Evolutionary conservation across 768 basidiomycete genomes (phyloP).

Genomic region (Pholiota microspora): DNA sequence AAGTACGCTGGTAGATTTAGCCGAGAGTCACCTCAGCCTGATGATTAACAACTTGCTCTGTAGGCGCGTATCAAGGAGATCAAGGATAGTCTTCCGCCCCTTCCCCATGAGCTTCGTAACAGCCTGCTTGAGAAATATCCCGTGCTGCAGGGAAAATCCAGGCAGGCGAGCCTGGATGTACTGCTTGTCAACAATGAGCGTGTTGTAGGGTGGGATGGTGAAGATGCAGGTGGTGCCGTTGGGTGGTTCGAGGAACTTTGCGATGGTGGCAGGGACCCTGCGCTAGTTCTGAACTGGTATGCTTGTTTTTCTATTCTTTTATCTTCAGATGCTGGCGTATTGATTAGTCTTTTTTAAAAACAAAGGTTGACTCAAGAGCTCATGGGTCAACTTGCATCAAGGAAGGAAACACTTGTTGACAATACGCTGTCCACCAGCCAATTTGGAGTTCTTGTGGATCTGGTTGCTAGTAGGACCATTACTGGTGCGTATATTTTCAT

Average conservation of each 20-base stretch:
- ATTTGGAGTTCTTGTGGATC: slow-evolving; percentile 75
- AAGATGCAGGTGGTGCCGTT: slow-evolving; percentile 48
- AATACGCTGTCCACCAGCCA: slow-evolving; percentile 61
- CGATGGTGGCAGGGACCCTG: slow-evolving; percentile 47
- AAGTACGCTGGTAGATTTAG: slow-evolving; percentile 29
- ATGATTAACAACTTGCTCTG: no score
- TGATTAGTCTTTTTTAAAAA: not conserved
- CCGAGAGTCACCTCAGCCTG: no score
- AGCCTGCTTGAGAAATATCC: slow-evolving; percentile 50
- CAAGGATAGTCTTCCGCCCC: slow-evolving; percentile 60
- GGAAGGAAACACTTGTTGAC: slow-evolving; percentile 50
- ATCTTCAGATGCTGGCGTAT: not conserved
- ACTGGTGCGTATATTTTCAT: slow-evolving; percentile 51
- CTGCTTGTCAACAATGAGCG: slow-evolving; percentile 70
- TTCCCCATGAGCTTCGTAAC: slow-evolving; percentile 61
- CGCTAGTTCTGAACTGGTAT: slow-evolving; percentile 82
- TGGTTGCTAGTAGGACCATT: slow-evolving; percentile 62
- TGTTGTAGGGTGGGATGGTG: slow-evolving; percentile 67
- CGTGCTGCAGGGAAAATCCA: slow-evolving; percentile 30
- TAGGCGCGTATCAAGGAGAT: slow-evolving; percentile 65
- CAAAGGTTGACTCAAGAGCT: slow-evolving; percentile 85
- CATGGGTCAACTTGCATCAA: slow-evolving; percentile 68
- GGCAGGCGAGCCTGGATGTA: slow-evolving; percentile 67
- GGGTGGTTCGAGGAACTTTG: slow-evolving; percentile 80
- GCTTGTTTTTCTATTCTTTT: not conserved